phyloP scores from a whole-genome alignment of 176 grass and related monocot species.

The Luzula sylvatica region DNA sequence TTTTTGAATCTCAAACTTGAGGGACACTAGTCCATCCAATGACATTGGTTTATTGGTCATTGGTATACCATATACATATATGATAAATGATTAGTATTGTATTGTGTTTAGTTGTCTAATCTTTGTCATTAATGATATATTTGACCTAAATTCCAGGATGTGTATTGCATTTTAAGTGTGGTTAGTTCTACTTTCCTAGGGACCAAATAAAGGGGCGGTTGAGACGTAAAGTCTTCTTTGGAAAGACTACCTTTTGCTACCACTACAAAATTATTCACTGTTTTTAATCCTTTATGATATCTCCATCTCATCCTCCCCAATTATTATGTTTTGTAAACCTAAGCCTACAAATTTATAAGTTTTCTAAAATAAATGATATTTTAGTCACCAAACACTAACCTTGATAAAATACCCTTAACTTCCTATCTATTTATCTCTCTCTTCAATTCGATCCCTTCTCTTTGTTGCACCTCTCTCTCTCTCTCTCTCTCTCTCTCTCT shows the following conservation, averaged over 20 bases:
- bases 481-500: not conserved
- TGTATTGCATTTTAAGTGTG: constrained; percentile 5
- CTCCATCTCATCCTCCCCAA: constrained; percentile 5
- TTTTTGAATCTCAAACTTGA: not conserved
- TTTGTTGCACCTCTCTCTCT: constrained; percentile 14
- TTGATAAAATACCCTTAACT: not conserved
- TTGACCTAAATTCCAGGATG: not conserved
- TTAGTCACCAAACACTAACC: not conserved
- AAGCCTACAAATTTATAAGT: constrained; percentile 1
- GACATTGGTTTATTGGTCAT: not conserved
- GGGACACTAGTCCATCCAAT: not conserved
- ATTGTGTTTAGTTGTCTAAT: not conserved
- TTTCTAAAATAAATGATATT: not conserved
- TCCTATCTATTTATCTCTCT: constrained; percentile 18
- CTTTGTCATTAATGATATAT: constrained; percentile 1
- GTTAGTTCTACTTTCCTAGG: too few species aligned
- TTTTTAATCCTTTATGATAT: constrained; percentile 10
- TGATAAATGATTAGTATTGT: not conserved
- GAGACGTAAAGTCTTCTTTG: constrained; percentile 17
- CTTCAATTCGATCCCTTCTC: constrained; percentile 3
- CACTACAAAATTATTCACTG: constrained; percentile 7
- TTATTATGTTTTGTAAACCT: not conserved
- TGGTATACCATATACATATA: not conserved
- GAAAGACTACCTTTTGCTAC: constrained; percentile 7
- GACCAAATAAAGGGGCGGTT: too few species aligned